A percentile compares a stretch with the other conserved stretches of the same genome.
phyloP scores from a whole-genome alignment of 2,329 filamentous ascomycete species.

The Colletotrichum horii region DNA sequence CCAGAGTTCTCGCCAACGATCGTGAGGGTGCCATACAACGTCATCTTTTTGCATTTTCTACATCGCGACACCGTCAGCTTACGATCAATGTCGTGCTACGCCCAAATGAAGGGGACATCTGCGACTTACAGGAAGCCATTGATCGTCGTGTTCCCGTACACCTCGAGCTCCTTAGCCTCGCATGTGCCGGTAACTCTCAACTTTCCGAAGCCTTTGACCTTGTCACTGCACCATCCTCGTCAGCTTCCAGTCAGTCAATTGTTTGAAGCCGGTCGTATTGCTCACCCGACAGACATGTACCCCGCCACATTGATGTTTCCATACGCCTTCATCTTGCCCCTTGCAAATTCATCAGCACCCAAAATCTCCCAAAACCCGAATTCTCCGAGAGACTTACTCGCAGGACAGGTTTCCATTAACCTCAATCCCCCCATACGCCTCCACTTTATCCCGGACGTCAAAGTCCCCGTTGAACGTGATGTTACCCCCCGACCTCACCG shows the following conservation, averaged over 20 bases:
- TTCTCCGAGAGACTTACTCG: conserved; percentile 36
- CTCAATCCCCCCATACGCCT: conserved; percentile 50
- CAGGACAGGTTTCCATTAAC: conserved; percentile 48
- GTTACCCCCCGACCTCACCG: conserved; percentile 49
- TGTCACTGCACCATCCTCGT: conserved; percentile 35
- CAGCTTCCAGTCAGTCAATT: not conserved
- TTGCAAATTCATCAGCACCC: conserved; percentile 21
- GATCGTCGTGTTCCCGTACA: conserved; percentile 52
- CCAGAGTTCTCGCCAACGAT: conserved; percentile 49
- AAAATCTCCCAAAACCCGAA: not conserved
- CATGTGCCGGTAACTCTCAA: conserved; percentile 47
- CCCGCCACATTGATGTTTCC: conserved; percentile 50
- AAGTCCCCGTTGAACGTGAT: conserved; percentile 51
- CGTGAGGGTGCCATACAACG: conserved; percentile 51
- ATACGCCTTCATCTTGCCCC: conserved; percentile 50
- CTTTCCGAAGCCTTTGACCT: conserved; percentile 53
- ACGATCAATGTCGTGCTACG: not conserved
- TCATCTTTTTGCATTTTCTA: conserved; percentile 46
- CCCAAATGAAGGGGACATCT: not conserved
- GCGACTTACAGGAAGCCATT: conserved; percentile 47
- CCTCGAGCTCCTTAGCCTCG: conserved; percentile 48
- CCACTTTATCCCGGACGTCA: conserved; percentile 46
- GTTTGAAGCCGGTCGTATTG: not conserved
- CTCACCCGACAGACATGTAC: conserved; percentile 41
- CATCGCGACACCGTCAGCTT: not conserved